Conservation (phyloP, 1,139 yeast genomes). For the Scheffersomyces titani region DNA sequence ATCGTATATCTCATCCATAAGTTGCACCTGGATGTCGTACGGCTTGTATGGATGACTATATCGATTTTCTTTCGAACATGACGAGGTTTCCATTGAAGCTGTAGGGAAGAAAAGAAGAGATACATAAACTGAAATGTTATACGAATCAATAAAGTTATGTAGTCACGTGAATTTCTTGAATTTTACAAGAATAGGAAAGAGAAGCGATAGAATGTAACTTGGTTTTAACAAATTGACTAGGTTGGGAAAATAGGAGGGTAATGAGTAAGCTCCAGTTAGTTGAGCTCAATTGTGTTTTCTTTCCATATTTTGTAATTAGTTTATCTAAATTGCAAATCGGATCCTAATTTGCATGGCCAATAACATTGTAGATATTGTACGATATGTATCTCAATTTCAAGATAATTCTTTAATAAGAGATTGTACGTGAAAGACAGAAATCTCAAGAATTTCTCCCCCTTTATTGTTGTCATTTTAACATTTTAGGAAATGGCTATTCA, state of each 20-base stretch:
- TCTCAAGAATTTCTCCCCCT: too few relatives aligned
- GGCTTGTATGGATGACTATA: slow-evolving; percentile 83
- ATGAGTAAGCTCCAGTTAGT: too few relatives aligned
- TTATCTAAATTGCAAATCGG: too few relatives aligned
- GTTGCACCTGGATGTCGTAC: slow-evolving; percentile 71
- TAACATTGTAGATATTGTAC: too few relatives aligned
- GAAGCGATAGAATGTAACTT: background rate
- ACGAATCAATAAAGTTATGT: background rate
- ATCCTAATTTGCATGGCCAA: too few relatives aligned
- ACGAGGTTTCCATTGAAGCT: slow-evolving; percentile 1
- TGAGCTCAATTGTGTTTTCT: too few relatives aligned
- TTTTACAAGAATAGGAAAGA: background rate
- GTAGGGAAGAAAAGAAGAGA: background rate
- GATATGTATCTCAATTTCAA: too few relatives aligned
- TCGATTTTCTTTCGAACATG: slow-evolving; percentile 1
- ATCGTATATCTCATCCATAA: slow-evolving; percentile 74
- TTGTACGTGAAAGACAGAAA: too few relatives aligned
- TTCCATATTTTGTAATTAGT: too few relatives aligned
- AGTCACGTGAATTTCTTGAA: background rate
- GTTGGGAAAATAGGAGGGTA: background rate
- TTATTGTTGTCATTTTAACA: too few relatives aligned
- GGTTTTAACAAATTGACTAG: background rate
- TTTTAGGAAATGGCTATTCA: too few relatives aligned
- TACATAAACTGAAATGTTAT: background rate
- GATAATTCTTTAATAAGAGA: too few relatives aligned